Base-by-base conservation (phyloP, 129 eudicot genomes). In the Sambucus nigra region DNA sequence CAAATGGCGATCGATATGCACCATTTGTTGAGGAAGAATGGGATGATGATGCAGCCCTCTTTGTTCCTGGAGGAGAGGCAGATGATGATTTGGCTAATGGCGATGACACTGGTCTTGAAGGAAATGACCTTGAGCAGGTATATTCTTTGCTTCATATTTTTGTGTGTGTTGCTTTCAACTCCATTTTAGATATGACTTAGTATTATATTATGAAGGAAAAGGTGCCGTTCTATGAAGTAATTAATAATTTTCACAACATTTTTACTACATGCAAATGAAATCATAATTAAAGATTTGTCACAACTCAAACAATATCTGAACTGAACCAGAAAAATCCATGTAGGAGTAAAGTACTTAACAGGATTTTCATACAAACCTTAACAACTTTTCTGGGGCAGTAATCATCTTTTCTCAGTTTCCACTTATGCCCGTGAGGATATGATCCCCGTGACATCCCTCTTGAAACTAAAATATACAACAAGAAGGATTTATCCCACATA, bases 21-120 rank as follows among this genome's bases (percentile, higher is more conserved):
- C 97, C 97, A 16, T 88, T 88, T 73, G 57, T 88, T 24, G 97
- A 83, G 56, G 97, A 88, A 69, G 97, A 88, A 59, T 88, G 97
- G 97, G 94, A 77, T 23, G 86, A 80, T 12, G 94, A 80, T 55
- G 47, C 72, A 33, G 57, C 76, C 22, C 75, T 81, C 7, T 21
- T 80, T 40, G 74, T 83, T 53, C 92, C 94, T 19, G 87, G 97
- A 35, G 42, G 42, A 35, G 97, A 83, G 59, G 52, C 73, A 1
- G 96, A 83, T 54, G 94, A 88, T 49, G 94, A 88, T 35, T 55
- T 45, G 54, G 73, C 71, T 22, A 66, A 51, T 70, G 88, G 68
- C 53, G 87, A 80, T 75, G 94, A 83, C 35, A 65, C 69, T 35
- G 70, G 60, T 28, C 66, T 71, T 50, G 80, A 63, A 45, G 68